Evolutionary conservation across 129 eudicot species (phyloP).

Genomic region (Logfia minima): DNA sequence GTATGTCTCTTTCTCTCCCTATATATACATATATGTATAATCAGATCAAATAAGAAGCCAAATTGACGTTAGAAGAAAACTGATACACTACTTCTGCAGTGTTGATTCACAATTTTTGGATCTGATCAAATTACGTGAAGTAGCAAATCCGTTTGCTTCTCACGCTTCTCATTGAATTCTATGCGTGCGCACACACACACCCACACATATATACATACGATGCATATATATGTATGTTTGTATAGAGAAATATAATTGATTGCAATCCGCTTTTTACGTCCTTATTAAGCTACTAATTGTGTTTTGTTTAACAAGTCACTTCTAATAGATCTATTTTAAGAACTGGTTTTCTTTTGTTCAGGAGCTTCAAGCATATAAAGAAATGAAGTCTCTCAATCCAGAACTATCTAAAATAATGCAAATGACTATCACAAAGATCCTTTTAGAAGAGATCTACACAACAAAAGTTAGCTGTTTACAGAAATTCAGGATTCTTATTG

Average conservation of each 20-base stretch:
- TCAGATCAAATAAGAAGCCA: neutral
- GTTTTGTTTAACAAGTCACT: neutral
- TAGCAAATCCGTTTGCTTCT: neutral
- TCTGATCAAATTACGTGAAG: neutral
- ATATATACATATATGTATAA: neutral
- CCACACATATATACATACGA: too few relatives aligned
- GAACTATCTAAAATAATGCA: slow-evolving; percentile 55
- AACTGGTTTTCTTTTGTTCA: slow-evolving; percentile 31
- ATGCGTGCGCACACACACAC: too few relatives aligned
- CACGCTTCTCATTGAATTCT: neutral
- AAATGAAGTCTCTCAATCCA: slow-evolving; percentile 49
- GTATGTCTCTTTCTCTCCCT: neutral
- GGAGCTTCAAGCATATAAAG: slow-evolving; percentile 79
- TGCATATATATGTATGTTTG: neutral
- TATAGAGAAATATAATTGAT: neutral
- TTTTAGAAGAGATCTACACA: slow-evolving; percentile 56
- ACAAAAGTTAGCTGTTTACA: slow-evolving; percentile 49
- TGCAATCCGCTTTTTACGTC: neutral
- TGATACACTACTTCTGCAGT: neutral
- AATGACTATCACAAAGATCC: slow-evolving; percentile 47
- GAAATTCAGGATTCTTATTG: slow-evolving; percentile 61
- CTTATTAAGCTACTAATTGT: neutral
- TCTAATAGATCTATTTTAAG: slow-evolving; percentile 2
- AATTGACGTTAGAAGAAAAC: neutral
- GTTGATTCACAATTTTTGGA: neutral